Conservation (phyloP, 306 rosid species). For the Inga oerstediana region DNA sequence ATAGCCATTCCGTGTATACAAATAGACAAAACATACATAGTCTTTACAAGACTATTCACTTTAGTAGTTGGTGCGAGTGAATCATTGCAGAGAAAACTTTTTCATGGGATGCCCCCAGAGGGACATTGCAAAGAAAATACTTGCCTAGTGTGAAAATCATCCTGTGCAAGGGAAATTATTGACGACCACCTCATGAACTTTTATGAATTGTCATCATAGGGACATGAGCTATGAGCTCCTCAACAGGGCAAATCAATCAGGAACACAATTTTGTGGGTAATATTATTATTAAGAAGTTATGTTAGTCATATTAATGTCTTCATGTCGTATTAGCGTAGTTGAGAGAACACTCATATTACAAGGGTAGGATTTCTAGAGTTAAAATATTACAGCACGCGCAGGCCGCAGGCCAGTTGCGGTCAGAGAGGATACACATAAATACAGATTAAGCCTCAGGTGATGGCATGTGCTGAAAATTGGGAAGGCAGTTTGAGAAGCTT, state of each 20-base stretch:
- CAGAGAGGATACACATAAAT: neutral
- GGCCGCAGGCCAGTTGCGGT: neutral
- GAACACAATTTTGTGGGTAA: neutral
- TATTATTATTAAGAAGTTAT: neutral
- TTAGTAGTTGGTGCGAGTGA: neutral
- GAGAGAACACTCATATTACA: neutral
- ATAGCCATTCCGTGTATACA: neutral
- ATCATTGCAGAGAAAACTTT: constrained; percentile 11
- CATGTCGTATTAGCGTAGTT: neutral
- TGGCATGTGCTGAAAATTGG: neutral
- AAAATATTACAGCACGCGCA: neutral
- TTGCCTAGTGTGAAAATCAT: neutral
- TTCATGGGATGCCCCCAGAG: neutral
- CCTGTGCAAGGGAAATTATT: neutral
- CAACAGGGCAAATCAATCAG: neutral
- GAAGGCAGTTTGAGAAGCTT: neutral
- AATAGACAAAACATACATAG: neutral
- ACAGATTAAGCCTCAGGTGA: neutral
- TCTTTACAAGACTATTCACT: neutral
- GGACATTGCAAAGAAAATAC: constrained; percentile 12
- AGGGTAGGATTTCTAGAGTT: neutral
- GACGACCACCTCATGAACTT: neutral
- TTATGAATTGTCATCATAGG: neutral
- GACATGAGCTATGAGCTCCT: neutral
- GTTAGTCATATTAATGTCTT: neutral